phyloP scores from a whole-genome alignment of 257 asterid species.

The Apocynum venetum region DNA sequence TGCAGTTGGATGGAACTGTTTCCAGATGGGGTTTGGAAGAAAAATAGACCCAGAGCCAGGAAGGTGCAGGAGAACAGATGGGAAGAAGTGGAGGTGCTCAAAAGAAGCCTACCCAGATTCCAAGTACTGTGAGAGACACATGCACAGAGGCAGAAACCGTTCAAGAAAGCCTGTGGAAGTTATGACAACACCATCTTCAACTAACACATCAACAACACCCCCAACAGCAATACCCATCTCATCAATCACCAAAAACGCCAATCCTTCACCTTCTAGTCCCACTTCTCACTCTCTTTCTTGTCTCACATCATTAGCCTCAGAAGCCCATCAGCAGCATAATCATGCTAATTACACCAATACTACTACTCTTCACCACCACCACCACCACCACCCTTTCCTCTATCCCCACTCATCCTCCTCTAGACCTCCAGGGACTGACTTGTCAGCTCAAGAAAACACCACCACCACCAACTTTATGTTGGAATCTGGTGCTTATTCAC shows the following conservation, averaged over 20 bases:
- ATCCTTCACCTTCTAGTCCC: slow-evolving; percentile 5
- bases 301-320: slow-evolving; percentile 21
- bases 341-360: neutral
- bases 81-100: slow-evolving; percentile 95
- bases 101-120: slow-evolving; percentile 95
- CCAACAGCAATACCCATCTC: slow-evolving; percentile 31
- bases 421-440: slow-evolving; percentile 19
- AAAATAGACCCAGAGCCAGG: slow-evolving; percentile 97
- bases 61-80: slow-evolving; percentile 94
- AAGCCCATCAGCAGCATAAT: neutral
- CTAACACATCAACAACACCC: slow-evolving; percentile 15
- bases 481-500: slow-evolving; percentile 36
- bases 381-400: slow-evolving; percentile 23
- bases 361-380: neutral
- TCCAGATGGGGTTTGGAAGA: slow-evolving; percentile 77
- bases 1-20: slow-evolving; percentile 79
- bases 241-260: slow-evolving; percentile 29
- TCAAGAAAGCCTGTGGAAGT: slow-evolving; percentile 99
- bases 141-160: slow-evolving; percentile 99
- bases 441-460: slow-evolving; percentile 32
- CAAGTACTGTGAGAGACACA: slow-evolving; percentile 97
- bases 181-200: slow-evolving; percentile 22
- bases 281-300: slow-evolving; percentile 18
- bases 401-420: slow-evolving; percentile 37
- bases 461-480: slow-evolving; percentile 39